Base-by-base conservation (phyloP, 1,284 basidiomycete genomes). In the Trichosporon faecale region DNA sequence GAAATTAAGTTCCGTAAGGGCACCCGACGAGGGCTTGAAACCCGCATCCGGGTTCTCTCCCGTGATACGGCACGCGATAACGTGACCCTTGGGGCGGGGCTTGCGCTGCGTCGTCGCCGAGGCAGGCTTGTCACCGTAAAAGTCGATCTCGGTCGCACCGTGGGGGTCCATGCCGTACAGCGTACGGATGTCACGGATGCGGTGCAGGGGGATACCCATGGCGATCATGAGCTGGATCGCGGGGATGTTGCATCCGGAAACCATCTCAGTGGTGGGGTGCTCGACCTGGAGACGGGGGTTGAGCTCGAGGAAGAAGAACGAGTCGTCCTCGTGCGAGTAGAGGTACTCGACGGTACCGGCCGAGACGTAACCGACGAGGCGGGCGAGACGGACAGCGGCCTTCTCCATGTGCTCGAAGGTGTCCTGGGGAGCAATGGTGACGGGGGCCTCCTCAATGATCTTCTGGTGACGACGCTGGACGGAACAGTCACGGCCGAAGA, bases 211-310 rank as follows among this genome's bases (percentile, higher is more conserved):
- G 71, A 99, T 89, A 86, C 97, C 97, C 97, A 99, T 99, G 46
- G 97, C 94, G 73, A 99, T 88, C 84, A 98, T 95, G 63, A 99
- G 89, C 84, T 99, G 97, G 25, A 96, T 93, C 67, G 95, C 95
- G 27, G 97, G 97, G 69, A 99, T 89, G 85, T 98, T 98, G 84
- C 99, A 96, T 23, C 97, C 96, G 8, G 93, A 91, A 37, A 99
- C 97, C 95, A 99, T 99, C 85, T 99, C 97, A 29, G 97, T 99
- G 21, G 97, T 99, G 21, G 97, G 97, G 83, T 97, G 95, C 86
- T 98, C 96, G 80, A 99, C 97, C 86, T 99, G 97, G 40, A 99
- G 91, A 89, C 97, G 96, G 61, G 97, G 97, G 85, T 99, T 99
- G 75, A 99, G 90, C 85, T 99, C 97, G 72, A 99, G 88, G 89